Evolutionary conservation across 2,329 filamentous ascomycete genomes (phyloP).

Genomic region (Cladosporium sp.): DNA sequence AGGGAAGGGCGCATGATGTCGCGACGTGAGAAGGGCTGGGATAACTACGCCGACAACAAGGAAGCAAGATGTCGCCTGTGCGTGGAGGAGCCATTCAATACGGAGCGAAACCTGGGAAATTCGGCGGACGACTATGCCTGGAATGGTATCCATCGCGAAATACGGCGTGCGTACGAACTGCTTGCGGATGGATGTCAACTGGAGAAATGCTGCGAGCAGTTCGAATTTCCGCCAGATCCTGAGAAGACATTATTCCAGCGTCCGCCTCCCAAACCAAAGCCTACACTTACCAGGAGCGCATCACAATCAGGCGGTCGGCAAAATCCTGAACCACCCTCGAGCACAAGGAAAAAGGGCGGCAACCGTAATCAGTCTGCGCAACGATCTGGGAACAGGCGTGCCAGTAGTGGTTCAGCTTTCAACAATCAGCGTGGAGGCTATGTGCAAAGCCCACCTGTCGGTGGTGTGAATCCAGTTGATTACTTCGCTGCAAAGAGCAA

Average conservation of each 20-base stretch:
- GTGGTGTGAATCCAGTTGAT: conserved; percentile 37
- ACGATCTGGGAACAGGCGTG: conserved; percentile 53
- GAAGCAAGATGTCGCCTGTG: conserved; percentile 72
- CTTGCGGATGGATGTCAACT: conserved; percentile 74
- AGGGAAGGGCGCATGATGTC: conserved; percentile 75
- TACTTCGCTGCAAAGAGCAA: conserved; percentile 46
- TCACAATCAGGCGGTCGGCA: conserved; percentile 44
- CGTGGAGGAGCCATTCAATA: conserved; percentile 96
- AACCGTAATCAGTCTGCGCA: conserved; percentile 51
- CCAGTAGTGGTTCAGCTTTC: conserved; percentile 58
- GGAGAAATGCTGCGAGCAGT: conserved; percentile 82
- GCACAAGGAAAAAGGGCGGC: conserved; percentile 36
- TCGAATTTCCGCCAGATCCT: conserved; percentile 75
- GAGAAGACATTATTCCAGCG: conserved; percentile 59
- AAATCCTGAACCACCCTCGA: conserved; percentile 45
- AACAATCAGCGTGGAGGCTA: conserved; percentile 40
- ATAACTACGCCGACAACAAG: conserved; percentile 49
- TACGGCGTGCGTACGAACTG: conserved; percentile 83
- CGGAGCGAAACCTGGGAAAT: conserved; percentile 84
- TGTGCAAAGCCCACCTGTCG: conserved; percentile 45
- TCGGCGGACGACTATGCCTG: conserved; percentile 96
- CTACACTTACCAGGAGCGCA: conserved; percentile 52
- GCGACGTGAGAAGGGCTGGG: conserved; percentile 87
- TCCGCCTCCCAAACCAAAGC: conserved; percentile 57
- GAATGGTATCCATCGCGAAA: conserved; percentile 82